These are phyloP conservation scores for Grigorovia yakushimaensis DNA, from an alignment of 805 yeast genomes.

Conservation along the genomic window DNA sequence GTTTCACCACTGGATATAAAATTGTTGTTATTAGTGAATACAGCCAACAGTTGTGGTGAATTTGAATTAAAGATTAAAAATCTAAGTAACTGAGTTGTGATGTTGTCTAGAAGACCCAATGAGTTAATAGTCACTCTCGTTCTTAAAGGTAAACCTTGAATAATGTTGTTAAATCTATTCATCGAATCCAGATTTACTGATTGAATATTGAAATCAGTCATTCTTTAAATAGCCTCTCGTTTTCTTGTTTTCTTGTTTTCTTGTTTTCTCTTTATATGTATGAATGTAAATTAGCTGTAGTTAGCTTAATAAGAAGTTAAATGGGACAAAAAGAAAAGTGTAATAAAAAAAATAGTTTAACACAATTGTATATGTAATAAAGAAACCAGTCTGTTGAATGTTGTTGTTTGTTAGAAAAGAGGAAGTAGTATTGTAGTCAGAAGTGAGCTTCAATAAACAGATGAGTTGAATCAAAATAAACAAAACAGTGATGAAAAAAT, in stretches of 20 bases:
- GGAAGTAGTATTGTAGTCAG: too few relatives aligned
- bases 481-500: neutral
- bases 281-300: too few relatives aligned
- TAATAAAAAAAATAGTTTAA: too few relatives aligned
- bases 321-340: too few relatives aligned
- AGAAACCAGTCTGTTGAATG: too few relatives aligned
- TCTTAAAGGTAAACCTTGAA: slow-evolving; percentile 32
- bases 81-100: slow-evolving; percentile 71
- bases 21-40: slow-evolving; percentile 48
- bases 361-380: too few relatives aligned
- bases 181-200: slow-evolving; percentile 9
- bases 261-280: neutral
- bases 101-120: slow-evolving; percentile 68
- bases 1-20: slow-evolving; percentile 46
- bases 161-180: slow-evolving; percentile 17
- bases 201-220: neutral
- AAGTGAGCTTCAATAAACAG: neutral
- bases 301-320: too few relatives aligned
- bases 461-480: neutral
- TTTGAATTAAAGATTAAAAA: slow-evolving; percentile 58
- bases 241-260: neutral
- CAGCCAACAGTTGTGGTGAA: slow-evolving; percentile 46
- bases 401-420: too few relatives aligned
- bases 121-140: slow-evolving; percentile 58
- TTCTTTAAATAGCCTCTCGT: too few relatives aligned